These are phyloP conservation scores for Alternaria ethzedia DNA, from an alignment of 2,329 filamentous ascomycete genomes.

Conservation along the genomic window DNA sequence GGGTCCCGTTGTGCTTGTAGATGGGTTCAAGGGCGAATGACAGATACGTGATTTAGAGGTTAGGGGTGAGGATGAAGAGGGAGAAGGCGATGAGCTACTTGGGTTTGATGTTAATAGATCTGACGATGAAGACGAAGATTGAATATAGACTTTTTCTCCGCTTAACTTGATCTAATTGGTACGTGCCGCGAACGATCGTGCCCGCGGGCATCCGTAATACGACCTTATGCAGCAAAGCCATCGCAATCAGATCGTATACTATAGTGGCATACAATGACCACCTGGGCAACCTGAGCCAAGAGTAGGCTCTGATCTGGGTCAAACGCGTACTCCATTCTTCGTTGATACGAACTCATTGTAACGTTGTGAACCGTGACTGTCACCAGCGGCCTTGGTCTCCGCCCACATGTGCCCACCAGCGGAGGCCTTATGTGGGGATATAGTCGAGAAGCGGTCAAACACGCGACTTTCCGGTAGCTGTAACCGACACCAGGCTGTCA, in stretches of 20 bases:
- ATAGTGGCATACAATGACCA: too few relatives aligned
- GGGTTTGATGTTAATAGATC: neutral
- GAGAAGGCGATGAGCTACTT: neutral
- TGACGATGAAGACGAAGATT: neutral
- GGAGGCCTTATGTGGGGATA: neutral
- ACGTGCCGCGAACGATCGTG: neutral
- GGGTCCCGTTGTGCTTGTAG: constrained; percentile 39
- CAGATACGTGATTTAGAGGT: neutral
- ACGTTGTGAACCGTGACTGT: neutral
- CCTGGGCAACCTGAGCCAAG: too few relatives aligned
- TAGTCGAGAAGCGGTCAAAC: neutral
- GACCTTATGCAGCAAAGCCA: neutral
- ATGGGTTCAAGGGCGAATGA: constrained; percentile 32
- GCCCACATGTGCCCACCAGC: neutral
- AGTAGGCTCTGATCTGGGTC: too few relatives aligned
- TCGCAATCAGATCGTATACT: too few relatives aligned
- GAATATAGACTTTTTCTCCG: neutral
- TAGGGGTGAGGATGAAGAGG: neutral
- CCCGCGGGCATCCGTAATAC: neutral
- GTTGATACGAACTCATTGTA: neutral
- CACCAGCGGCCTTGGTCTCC: neutral
- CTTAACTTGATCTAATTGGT: neutral
- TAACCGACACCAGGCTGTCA: neutral
- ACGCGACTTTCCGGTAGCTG: too few relatives aligned
- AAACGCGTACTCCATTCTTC: too few relatives aligned